Percentiles rank a stretch among this genome's conserved stretches.
Conservation (phyloP, 495 filamentous ascomycete genomes). For the Daldinia bambusicola region DNA sequence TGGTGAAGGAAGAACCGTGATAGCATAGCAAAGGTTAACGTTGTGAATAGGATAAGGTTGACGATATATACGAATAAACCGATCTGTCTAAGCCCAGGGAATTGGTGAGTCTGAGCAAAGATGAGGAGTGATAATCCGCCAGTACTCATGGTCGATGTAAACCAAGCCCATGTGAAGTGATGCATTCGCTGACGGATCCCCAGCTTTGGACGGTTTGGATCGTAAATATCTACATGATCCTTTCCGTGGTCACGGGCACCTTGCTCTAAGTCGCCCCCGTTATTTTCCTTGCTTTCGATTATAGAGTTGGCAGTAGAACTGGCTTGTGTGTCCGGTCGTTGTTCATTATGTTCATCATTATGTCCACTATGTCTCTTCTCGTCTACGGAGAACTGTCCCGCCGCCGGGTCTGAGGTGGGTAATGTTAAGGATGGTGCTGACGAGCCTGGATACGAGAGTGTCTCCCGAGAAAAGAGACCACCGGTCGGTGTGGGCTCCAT, state of each 20-base stretch:
- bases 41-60: slow-evolving; percentile 68
- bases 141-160: slow-evolving; percentile 71
- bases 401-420: slow-evolving; percentile 12
- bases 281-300: slow-evolving; percentile 26
- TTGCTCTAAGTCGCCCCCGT: slow-evolving; percentile 26
- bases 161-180: slow-evolving; percentile 79
- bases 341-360: neutral
- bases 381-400: slow-evolving; percentile 14
- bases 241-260: slow-evolving; percentile 24
- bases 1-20: slow-evolving; percentile 67
- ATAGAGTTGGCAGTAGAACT: slow-evolving; percentile 39
- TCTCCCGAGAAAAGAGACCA: slow-evolving; percentile 20
- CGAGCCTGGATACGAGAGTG: slow-evolving; percentile 17
- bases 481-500: slow-evolving; percentile 30
- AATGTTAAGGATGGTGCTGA: slow-evolving; percentile 20
- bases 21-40: slow-evolving; percentile 62
- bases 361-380: slow-evolving; percentile 31
- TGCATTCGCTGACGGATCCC: slow-evolving; percentile 60
- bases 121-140: slow-evolving; percentile 72
- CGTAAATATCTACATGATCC: slow-evolving; percentile 32
- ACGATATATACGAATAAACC: slow-evolving; percentile 70
- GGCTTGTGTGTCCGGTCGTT: slow-evolving; percentile 5
- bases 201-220: slow-evolving; percentile 41
- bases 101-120: slow-evolving; percentile 66
- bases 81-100: slow-evolving; percentile 67